A percentile compares a stretch with the other conserved stretches of the same genome.
Evolutionary conservation across 495 filamentous ascomycete species (phyloP).

Genomic region (Penicillium paxilli): DNA sequence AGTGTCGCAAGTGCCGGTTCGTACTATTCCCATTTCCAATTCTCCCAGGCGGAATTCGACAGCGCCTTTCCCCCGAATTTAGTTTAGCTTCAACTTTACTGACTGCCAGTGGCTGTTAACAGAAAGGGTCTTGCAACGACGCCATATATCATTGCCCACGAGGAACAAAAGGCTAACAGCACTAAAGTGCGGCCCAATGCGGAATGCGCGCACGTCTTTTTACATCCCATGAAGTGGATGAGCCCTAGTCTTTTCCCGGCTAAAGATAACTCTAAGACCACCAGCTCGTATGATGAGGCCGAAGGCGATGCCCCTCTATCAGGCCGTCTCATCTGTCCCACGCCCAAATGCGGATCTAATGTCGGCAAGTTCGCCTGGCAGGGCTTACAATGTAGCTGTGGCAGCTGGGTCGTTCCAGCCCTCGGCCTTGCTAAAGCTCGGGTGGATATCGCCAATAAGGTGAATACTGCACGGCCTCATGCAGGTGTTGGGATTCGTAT

Average conservation of each 20-base stretch:
- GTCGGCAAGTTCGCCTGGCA: constrained; percentile 96
- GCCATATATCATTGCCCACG: constrained; percentile 60
- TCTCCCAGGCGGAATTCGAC: not conserved
- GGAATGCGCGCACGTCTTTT: constrained; percentile 78
- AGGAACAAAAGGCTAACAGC: constrained; percentile 20
- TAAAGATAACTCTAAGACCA: constrained; percentile 2
- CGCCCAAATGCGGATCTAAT: constrained; percentile 69
- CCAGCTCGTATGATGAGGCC: constrained; percentile 14
- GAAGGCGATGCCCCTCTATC: constrained; percentile 65
- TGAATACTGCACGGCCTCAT: constrained; percentile 15
- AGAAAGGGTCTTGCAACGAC: constrained; percentile 55
- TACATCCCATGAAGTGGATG: constrained; percentile 96
- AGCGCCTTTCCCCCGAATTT: not conserved
- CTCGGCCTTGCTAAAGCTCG: constrained; percentile 79
- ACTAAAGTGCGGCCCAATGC: constrained; percentile 19
- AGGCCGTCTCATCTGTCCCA: constrained; percentile 81
- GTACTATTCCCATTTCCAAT: constrained; percentile 15
- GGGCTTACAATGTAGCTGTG: constrained; percentile 89
- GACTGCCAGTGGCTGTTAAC: not conserved
- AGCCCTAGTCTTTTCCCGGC: constrained; percentile 61
- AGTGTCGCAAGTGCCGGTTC: constrained; percentile 66
- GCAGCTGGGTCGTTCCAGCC: constrained; percentile 86
- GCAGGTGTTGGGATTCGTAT: constrained; percentile 38
- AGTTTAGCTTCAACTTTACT: not conserved
- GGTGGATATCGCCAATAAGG: constrained; percentile 61